A percentile compares a stretch with the other conserved stretches of the same genome.
Conservation (phyloP, 2,329 filamentous ascomycete species). For the Pseudogymnoascus sp. region DNA sequence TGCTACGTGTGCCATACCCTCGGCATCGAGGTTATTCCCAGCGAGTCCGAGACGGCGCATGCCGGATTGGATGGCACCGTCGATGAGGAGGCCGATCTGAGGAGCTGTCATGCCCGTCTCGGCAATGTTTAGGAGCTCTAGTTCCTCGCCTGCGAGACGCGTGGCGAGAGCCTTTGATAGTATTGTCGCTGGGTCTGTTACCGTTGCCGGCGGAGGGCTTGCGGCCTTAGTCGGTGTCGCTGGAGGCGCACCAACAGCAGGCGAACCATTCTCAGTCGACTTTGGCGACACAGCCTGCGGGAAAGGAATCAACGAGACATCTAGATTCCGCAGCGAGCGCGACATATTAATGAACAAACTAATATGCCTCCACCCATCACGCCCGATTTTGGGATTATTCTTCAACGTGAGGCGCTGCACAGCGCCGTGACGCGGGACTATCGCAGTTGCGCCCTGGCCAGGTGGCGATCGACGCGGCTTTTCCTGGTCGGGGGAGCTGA, state of each 20-base stretch:
- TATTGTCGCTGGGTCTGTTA: constrained; percentile 50
- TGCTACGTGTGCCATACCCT: constrained; percentile 67
- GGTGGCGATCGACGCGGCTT: constrained; percentile 30
- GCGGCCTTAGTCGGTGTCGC: constrained; percentile 16
- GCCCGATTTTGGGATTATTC: constrained; percentile 76
- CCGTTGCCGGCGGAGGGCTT: constrained; percentile 23
- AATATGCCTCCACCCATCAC: constrained; percentile 85
- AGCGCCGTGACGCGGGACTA: constrained; percentile 40
- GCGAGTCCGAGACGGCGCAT: constrained; percentile 74
- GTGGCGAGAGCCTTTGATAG: constrained; percentile 69
- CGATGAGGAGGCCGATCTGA: constrained; percentile 68
- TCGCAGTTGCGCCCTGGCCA: neutral
- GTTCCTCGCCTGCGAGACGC: constrained; percentile 62
- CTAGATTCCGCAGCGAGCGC: constrained; percentile 73
- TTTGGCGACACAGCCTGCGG: constrained; percentile 36
- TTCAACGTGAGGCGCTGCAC: constrained; percentile 83
- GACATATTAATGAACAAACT: constrained; percentile 87
- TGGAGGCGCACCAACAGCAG: constrained; percentile 14
- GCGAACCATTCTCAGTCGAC: constrained; percentile 12
- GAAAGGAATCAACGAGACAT: constrained; percentile 78
- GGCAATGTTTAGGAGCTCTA: constrained; percentile 77
- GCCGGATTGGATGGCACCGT: constrained; percentile 71
- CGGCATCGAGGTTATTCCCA: constrained; percentile 66
- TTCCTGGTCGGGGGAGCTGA: constrained; percentile 57
- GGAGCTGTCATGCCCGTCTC: constrained; percentile 66